Conservation (phyloP, 495 filamentous ascomycete species). For the Sordaria brevicollis region DNA sequence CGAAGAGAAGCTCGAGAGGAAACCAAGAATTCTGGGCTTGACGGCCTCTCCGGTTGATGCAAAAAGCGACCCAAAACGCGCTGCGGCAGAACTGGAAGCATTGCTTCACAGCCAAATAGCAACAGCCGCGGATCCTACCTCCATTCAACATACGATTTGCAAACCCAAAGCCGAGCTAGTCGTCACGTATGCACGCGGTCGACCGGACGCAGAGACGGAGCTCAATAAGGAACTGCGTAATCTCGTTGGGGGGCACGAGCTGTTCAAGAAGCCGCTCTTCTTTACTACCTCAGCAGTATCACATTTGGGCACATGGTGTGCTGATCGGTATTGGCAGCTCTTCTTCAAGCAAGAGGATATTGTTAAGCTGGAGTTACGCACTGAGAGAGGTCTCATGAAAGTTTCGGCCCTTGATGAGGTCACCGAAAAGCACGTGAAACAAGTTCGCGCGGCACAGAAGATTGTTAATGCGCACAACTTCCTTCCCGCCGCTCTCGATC, state of each 20-base stretch:
- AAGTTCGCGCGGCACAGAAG: constrained; percentile 49
- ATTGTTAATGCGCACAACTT: constrained; percentile 44
- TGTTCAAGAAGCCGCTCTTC: constrained; percentile 49
- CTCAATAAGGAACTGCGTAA: constrained; percentile 49
- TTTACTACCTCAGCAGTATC: constrained; percentile 48
- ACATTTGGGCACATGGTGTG: constrained; percentile 75
- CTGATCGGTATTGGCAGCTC: constrained; percentile 71
- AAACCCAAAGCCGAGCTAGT: constrained; percentile 48
- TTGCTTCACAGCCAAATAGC: constrained; percentile 74
- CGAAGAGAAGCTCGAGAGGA: constrained; percentile 26
- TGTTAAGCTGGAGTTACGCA: constrained; percentile 49
- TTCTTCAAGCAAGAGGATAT: constrained; percentile 57
- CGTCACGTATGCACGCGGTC: constrained; percentile 45
- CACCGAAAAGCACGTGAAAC: constrained; percentile 38
- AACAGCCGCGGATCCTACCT: constrained; percentile 58
- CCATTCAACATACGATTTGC: constrained; percentile 49
- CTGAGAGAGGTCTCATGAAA: constrained; percentile 32
- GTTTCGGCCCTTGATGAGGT: constrained; percentile 25
- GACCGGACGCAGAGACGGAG: constrained; percentile 47
- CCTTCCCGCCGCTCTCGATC: constrained; percentile 28
- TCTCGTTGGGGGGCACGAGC: constrained; percentile 44
- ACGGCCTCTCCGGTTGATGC: constrained; percentile 95
- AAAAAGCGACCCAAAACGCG: constrained; percentile 55
- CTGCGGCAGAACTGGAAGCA: constrained; percentile 68
- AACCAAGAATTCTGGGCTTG: constrained; percentile 89